phyloP scores from a whole-genome alignment of 108 stramenopile genomes.

The Nannochloropsis salina region DNA sequence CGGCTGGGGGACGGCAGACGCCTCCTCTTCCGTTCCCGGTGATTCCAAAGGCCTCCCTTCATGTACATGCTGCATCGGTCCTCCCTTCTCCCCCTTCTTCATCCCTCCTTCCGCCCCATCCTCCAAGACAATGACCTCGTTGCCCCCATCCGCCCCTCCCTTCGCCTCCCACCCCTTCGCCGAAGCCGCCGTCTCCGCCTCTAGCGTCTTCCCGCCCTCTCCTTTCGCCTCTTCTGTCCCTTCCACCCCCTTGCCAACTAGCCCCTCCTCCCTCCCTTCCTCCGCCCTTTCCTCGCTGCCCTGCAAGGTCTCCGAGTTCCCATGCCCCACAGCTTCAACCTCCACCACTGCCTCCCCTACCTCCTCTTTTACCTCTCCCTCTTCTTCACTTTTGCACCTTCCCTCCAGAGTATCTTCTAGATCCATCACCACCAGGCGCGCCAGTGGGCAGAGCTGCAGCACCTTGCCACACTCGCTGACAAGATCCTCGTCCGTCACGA shows the following conservation, averaged over 20 bases:
- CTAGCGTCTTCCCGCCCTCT: not conserved
- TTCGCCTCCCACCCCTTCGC: not conserved
- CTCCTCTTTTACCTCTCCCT: not conserved
- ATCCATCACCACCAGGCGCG: slow-evolving; percentile 8
- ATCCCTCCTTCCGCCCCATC: not conserved
- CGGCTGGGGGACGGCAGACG: not conserved
- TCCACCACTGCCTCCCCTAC: not conserved
- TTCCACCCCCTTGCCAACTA: not conserved
- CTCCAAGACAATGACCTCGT: too few species aligned
- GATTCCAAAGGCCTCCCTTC: not conserved
- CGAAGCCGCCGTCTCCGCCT: not conserved
- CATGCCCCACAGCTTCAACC: not conserved
- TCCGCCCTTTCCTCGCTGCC: not conserved
- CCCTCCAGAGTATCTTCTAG: not conserved
- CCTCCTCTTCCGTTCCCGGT: not conserved
- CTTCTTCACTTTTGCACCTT: not conserved
- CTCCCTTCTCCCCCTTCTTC: not conserved
- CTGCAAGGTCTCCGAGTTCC: not conserved
- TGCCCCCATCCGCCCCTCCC: too few species aligned
- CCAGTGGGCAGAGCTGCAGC: not conserved
- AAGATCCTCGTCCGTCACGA: not conserved
- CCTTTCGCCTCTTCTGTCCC: not conserved
- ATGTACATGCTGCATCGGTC: not conserved
- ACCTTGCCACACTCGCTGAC: not conserved
- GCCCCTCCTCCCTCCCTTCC: not conserved